These are phyloP conservation scores for Athelia sp. DNA, from an alignment of 1,284 basidiomycete genomes.

Conservation along the genomic window DNA sequence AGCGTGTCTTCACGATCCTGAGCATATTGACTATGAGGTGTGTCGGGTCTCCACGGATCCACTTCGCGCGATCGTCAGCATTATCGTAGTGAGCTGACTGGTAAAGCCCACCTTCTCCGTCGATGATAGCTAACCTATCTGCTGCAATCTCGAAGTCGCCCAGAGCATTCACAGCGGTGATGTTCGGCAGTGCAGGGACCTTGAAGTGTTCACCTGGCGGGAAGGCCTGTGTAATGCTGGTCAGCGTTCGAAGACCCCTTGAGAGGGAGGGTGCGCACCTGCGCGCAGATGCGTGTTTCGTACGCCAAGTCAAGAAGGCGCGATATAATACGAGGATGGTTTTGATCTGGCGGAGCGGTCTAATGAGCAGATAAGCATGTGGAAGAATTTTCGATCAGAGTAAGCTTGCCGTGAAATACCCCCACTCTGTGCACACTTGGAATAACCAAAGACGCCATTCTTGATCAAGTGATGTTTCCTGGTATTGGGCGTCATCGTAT, in stretches of 20 bases:
- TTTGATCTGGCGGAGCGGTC: conserved; percentile 63
- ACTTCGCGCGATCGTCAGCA: conserved; percentile 36
- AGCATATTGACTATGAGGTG: conserved; percentile 82
- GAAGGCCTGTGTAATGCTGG: conserved; percentile 51
- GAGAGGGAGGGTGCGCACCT: conserved; percentile 33
- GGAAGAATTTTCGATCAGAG: conserved; percentile 1
- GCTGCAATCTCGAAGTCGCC: conserved; percentile 75
- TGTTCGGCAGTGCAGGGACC: conserved; percentile 71
- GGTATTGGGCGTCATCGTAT: conserved; percentile 64
- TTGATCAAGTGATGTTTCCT: conserved; percentile 55
- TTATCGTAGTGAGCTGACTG: conserved; percentile 18
- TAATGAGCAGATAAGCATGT: conserved; percentile 23
- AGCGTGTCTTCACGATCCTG: conserved; percentile 66
- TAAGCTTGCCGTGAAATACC: conserved; percentile 69
- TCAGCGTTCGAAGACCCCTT: not conserved
- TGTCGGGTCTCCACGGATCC: conserved; percentile 87
- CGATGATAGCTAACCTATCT: conserved; percentile 82
- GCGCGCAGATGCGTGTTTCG: conserved; percentile 75
- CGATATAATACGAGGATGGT: conserved; percentile 71
- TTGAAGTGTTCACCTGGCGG: conserved; percentile 71
- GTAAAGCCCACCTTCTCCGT: conserved; percentile 60
- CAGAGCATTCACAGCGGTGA: conserved; percentile 74
- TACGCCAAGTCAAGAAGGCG: conserved; percentile 72
- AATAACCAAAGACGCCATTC: conserved; percentile 87
- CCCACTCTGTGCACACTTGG: conserved; percentile 94